Evolutionary conservation across 805 yeast species (phyloP).

Genomic region (Wickerhamomyces bisporus): DNA sequence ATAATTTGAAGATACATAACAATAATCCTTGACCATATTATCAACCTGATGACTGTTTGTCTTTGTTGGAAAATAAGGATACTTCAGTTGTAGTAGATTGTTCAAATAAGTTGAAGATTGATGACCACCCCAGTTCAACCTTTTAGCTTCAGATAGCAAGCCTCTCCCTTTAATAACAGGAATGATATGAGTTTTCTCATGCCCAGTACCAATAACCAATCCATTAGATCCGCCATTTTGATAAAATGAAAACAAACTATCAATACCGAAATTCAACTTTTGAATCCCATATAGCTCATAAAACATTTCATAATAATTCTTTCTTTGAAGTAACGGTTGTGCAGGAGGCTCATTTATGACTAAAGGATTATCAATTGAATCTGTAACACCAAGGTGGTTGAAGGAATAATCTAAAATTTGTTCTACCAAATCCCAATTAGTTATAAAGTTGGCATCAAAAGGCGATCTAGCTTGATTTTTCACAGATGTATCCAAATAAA

Average conservation of each 20-base stretch:
- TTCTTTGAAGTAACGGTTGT: slow-evolving; percentile 63
- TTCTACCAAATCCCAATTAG: slow-evolving; percentile 92
- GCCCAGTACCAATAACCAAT: slow-evolving; percentile 76
- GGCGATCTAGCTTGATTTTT: slow-evolving; percentile 71
- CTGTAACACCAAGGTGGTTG: slow-evolving; percentile 64
- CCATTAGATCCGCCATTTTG: slow-evolving; percentile 59
- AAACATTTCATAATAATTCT: slow-evolving; percentile 70
- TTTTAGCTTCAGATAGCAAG: slow-evolving; percentile 57
- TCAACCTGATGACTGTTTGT: slow-evolving; percentile 60
- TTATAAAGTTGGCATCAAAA: slow-evolving; percentile 78
- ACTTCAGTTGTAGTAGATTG: slow-evolving; percentile 66
- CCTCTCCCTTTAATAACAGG: slow-evolving; percentile 78
- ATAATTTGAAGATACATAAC: slow-evolving; percentile 72
- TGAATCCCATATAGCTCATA: slow-evolving; percentile 83
- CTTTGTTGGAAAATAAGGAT: slow-evolving; percentile 86
- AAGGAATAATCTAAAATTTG: slow-evolving; percentile 78
- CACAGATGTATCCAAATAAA: slow-evolving; percentile 62
- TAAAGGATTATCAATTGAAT: slow-evolving; percentile 70
- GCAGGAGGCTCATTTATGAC: slow-evolving; percentile 77
- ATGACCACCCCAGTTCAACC: slow-evolving; percentile 91
- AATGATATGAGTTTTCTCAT: slow-evolving; percentile 75
- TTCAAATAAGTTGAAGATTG: slow-evolving; percentile 61
- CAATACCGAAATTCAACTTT: slow-evolving; percentile 74
- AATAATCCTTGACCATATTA: slow-evolving; percentile 64
- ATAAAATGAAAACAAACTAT: slow-evolving; percentile 72